Evolutionary conservation across 139 green algal species (phyloP), one percentile per base, ranked within the genome.

Genomic region (Chlorella sp.): DNA sequence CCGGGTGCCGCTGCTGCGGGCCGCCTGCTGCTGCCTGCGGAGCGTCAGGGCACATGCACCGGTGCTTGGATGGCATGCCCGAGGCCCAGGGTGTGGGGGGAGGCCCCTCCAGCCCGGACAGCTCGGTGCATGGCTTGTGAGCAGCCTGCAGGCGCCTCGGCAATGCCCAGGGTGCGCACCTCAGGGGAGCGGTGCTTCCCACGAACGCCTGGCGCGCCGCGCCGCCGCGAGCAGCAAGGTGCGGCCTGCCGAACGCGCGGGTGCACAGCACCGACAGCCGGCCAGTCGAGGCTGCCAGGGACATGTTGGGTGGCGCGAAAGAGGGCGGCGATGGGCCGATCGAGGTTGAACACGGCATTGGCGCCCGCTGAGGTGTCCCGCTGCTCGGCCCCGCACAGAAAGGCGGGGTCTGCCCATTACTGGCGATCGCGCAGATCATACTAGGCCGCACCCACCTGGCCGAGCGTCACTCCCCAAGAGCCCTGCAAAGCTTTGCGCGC

Each of bases 1-100:
- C 46, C 46, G 78, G 17, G 78, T 46, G 43, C 78, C 16, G 76
- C 38, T 56, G 76, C 76, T 43, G 28, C 56, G 56, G 26, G 58
- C 76, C 28, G 58, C 76, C 56, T 54, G 56, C 76, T 73, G 76
- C 76, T 82, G 76, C 76, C 76, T 82, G 76, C 41, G 8, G 65
- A 32, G n/a, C 3, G 24, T 11, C 46, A 54, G 11, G 11, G 11
- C 11, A 16, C 51, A 60, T 60, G 51, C 51, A 60, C 51, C 51
- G 24, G 24, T 60, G 51, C 24, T 2, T 16, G 22, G 60, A 7
- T 68, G 60, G 36, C 9, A 19, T 8, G 26, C 24, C 36, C 4
- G 68, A 51, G 36, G 68, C 36, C 6, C 36, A 4, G 20, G 68
- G 8, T 51, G 68, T 28, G 68, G 24, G 36, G 68, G 68, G 14